A percentile compares a stretch with the other conserved stretches of the same genome.
These are phyloP conservation scores for Fusarium aywerte DNA, from an alignment of 2,329 filamentous ascomycete species.

Conservation along the genomic window DNA sequence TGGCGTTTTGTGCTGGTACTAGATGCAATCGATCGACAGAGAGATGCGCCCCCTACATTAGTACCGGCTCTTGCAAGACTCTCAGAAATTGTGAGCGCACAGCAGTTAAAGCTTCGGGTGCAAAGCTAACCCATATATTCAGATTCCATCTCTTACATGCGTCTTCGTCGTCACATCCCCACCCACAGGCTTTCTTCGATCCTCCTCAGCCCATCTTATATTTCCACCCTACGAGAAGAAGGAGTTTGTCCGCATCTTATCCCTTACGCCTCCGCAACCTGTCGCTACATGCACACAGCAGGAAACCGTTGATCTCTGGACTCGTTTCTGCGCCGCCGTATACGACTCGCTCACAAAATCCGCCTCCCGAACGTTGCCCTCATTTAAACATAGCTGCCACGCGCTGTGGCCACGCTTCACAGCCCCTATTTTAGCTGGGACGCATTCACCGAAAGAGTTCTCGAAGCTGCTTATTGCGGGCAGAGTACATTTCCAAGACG, in stretches of 20 bases:
- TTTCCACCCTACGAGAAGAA: constrained; percentile 86
- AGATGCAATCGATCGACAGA: constrained; percentile 86
- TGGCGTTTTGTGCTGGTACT: constrained; percentile 83
- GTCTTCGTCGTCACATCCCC: constrained; percentile 82
- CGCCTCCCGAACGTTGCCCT: constrained; percentile 80
- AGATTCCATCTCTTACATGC: constrained; percentile 83
- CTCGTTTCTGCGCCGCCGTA: constrained; percentile 82
- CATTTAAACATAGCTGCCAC: constrained; percentile 75
- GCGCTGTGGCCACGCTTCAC: constrained; percentile 89
- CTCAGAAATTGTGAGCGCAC: constrained; percentile 75
- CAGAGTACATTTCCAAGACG: constrained; percentile 76
- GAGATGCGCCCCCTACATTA: constrained; percentile 81
- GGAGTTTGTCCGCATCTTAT: constrained; percentile 82
- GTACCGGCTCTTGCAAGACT: constrained; percentile 83
- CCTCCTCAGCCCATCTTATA: constrained; percentile 79
- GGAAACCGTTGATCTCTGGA: constrained; percentile 76
- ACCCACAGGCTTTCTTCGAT: constrained; percentile 74
- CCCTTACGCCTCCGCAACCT: constrained; percentile 58
- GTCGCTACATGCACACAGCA: constrained; percentile 62
- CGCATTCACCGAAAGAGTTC: constrained; percentile 82
- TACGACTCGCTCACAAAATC: constrained; percentile 88
- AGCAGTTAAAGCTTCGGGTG: constrained; percentile 16
- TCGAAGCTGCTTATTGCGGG: constrained; percentile 80
- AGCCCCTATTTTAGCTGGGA: constrained; percentile 78
- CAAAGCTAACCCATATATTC: not conserved